These are phyloP conservation scores for Rubia peregrina DNA, from an alignment of 305 asterid genomes.

Conservation along the genomic window DNA sequence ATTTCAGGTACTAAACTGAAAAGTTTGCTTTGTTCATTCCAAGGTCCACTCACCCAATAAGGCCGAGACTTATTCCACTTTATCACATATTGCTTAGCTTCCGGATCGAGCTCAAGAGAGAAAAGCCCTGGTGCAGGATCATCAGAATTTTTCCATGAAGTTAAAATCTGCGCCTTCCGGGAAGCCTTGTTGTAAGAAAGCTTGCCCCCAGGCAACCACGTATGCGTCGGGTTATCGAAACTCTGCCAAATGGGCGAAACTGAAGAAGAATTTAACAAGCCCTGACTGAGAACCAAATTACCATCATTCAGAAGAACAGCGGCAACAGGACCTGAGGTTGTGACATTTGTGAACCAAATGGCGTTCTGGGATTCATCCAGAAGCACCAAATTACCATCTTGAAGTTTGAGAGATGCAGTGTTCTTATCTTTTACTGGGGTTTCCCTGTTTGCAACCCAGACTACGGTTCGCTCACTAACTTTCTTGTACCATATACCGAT, in stretches of 20 bases:
- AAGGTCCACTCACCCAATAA: conserved; percentile 45
- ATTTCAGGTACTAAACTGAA: conserved; percentile 65
- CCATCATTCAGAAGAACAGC: conserved; percentile 50
- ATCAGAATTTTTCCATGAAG: conserved; percentile 54
- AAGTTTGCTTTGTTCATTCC: conserved; percentile 36
- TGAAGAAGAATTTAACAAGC: conserved; percentile 16
- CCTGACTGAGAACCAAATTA: conserved; percentile 35
- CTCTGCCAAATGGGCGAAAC: conserved; percentile 46
- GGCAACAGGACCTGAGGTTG: conserved; percentile 19
- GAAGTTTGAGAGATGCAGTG: conserved; percentile 33
- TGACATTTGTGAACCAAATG: conserved; percentile 44
- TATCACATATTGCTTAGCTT: conserved; percentile 13
- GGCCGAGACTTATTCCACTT: conserved; percentile 22
- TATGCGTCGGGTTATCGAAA: conserved; percentile 42
- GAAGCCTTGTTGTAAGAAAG: conserved; percentile 38
- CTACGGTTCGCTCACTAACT: conserved; percentile 31
- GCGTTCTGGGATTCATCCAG: conserved; percentile 21
- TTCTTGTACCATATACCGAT: conserved; percentile 66
- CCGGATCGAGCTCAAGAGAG: conserved; percentile 26
- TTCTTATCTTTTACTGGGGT: conserved; percentile 34
- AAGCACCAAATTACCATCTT: conserved; percentile 41
- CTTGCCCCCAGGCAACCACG: conserved; percentile 63
- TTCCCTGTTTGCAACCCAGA: conserved; percentile 79
- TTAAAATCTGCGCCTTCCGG: conserved; percentile 28
- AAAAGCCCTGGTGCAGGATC: conserved; percentile 37